Evolutionary conservation across 2,329 filamentous ascomycete species (phyloP), one percentile per base, ranked within the genome.

Genomic region (Alternaria hordeiaustralica): DNA sequence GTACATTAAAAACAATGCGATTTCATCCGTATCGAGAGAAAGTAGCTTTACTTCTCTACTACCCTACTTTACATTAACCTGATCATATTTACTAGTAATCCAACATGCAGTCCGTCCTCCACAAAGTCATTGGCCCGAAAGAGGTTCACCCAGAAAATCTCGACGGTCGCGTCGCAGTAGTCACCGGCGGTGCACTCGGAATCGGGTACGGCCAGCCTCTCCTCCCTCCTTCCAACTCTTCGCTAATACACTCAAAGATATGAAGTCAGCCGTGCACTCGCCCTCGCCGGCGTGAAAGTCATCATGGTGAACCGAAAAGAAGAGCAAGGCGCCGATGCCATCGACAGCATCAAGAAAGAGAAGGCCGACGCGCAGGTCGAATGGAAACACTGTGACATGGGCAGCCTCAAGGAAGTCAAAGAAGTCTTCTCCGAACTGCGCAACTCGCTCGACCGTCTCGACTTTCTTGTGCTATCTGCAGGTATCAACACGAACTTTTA

Each of bases 21-120:
- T 7, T 49, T 15, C 3, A 18, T 7, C 11, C 20, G 25, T 1
- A 4, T 6, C 4, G n/a, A 49, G 18, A 18, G 15, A 11, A 12
- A 7, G 1, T 5, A 6, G 7, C 30, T 33, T 13, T 33, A 33
- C 5, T 33, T 33, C 12, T 7, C 30, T 33, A 33, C 30, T 6
- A 30, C 25, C 28, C 12, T 30, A 30, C 28, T 13, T 30, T 6
- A 6, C 28, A 30, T 13, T 13, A 30, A 12, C 11, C 28, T 30
- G 10, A 12, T 12, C 5, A 28, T 2, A 28, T 28, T 28, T 28
- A 28, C 15, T 49, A 28, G 6, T 11, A 10, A 28, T 28, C 26
- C 28, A 60, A 44, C n/a, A 82, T 83, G 81, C 80, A 82, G 60
- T 81, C 81, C 1, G 65, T 77, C 23, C 75, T 82, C 13, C 74